Evolutionary conservation across 2,329 filamentous ascomycete species (phyloP).

Genomic region (Sporothrix pseudoabietina): DNA sequence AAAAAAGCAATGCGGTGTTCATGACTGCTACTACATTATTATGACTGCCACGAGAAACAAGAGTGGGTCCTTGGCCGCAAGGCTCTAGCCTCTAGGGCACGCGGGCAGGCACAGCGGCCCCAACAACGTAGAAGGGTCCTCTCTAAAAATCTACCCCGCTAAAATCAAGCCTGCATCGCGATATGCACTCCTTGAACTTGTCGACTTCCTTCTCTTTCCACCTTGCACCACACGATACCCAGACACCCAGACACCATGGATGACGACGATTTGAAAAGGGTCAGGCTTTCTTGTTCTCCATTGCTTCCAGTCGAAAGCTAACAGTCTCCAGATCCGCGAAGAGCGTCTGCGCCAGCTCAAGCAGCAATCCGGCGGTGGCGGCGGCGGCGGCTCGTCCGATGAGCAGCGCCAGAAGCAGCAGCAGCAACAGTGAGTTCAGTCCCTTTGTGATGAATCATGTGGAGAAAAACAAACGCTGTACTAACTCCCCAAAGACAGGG

Average conservation of each 20-base stretch:
- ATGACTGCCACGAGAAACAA: neutral
- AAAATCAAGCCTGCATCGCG: constrained; percentile 18
- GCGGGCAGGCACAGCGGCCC: neutral
- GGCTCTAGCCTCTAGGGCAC: constrained; percentile 20
- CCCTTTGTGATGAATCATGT: neutral
- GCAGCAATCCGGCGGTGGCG: constrained; percentile 60
- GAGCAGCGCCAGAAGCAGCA: constrained; percentile 66
- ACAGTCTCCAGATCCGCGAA: constrained; percentile 70
- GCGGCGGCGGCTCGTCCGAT: constrained; percentile 44
- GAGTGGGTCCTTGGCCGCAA: constrained; percentile 12
- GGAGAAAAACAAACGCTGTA: neutral
- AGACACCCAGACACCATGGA: constrained; percentile 40
- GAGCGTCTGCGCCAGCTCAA: constrained; percentile 93
- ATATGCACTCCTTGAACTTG: neutral
- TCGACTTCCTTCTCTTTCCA: neutral
- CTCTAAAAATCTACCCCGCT: constrained; percentile 23
- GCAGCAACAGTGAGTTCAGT: constrained; percentile 31
- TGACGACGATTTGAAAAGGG: constrained; percentile 47
- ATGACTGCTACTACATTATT: too few species aligned
- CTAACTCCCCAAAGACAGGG: constrained; percentile 6
- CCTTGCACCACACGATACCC: neutral
- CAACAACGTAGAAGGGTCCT: too few species aligned
- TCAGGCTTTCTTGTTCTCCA: constrained; percentile 29
- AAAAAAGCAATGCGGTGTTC: too few species aligned
- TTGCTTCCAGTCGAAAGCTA: neutral